Evolutionary conservation across 169 alveolate species (phyloP), one percentile per base, ranked within the genome.

Genomic region (Plasmodium cynomolgi): DNA sequence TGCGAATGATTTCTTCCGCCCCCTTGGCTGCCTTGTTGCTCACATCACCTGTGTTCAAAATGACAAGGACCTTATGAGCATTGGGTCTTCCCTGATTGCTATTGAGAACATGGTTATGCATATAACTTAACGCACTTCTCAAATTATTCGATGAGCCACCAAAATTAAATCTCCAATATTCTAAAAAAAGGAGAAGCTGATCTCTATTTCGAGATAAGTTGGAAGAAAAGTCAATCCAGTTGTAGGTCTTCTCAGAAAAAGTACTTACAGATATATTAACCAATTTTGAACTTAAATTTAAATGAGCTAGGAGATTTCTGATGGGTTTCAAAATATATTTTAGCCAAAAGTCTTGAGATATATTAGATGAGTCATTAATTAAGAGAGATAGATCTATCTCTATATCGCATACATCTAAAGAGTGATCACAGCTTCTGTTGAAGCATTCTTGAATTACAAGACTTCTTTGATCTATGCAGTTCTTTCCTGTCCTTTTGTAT

Each of bases 401-500:
- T 23, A 13, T 33, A 33, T 91, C 85, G 41, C 95, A 91, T 17
- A 71, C 54, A 26, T 91, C 95, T 11, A 91, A 50, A n/a, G 92
- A 91, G 62, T 72, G 75, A 82, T 91, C 95, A 58, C 95, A 91
- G 39, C 86, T 71, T 5, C 68, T 81, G 26, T 91, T 15, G 15
- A 81, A 91, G 7, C 95, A 91, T 17, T 82, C 92, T 29, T 91
- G 83, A 2, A 82, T 72, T 0, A 81, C 31, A 4, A n/a, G 58
- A 58, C 62, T 71, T 44, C 74, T 91, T 29, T 91, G 84, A 33
- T 91, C 92, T n/a, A 39, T 72, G 84, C 95, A 91, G 33, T 33
- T 81, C 56, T 83, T 91, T 6, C 95, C 95, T 56, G 29, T 82
- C 41, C 95, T 91, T 71, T 91, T 91, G 47, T 91, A 91, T 26